phyloP scores from a whole-genome alignment of 495 filamentous ascomycete genomes.

The Xylaria palmicola region DNA sequence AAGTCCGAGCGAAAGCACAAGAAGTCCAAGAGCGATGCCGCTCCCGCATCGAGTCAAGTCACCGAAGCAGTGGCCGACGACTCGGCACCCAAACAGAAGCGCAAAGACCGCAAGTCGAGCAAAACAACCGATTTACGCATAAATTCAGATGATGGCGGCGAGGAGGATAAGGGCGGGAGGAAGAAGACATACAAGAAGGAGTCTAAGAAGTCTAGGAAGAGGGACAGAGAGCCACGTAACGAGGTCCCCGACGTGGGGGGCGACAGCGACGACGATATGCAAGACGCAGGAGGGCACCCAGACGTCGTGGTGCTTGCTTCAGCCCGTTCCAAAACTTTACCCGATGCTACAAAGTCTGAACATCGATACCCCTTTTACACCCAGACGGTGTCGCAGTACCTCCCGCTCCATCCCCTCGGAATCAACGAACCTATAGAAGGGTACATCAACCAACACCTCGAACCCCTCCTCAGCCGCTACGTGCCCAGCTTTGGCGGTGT shows the following conservation, averaged over 20 bases:
- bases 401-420: slow-evolving; percentile 45
- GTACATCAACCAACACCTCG: slow-evolving; percentile 44
- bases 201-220: slow-evolving; percentile 17
- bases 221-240: slow-evolving; percentile 11
- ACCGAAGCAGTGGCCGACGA: background rate
- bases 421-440: slow-evolving; percentile 46
- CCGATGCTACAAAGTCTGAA: slow-evolving; percentile 12
- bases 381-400: slow-evolving; percentile 48
- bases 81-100: slow-evolving; percentile 8
- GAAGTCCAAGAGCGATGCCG: slow-evolving; percentile 35
- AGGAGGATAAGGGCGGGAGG: slow-evolving; percentile 15
- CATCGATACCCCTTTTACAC: slow-evolving; percentile 46
- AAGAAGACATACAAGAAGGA: slow-evolving; percentile 36
- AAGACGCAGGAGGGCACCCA: slow-evolving; percentile 28
- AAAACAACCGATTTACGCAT: background rate
- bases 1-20: slow-evolving; percentile 41
- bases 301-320: slow-evolving; percentile 11
- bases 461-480: slow-evolving; percentile 47
- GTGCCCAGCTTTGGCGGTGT: slow-evolving; percentile 46
- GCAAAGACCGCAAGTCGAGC: slow-evolving; percentile 15
- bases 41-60: background rate
- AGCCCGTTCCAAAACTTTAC: slow-evolving; percentile 9
- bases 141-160: background rate
- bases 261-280: slow-evolving; percentile 17
- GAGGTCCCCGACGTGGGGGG: background rate